A percentile compares a stretch with the other conserved stretches of the same genome.
These are phyloP conservation scores for Astrocystis sublimbata DNA, from an alignment of 495 filamentous ascomycete genomes.

Conservation along the genomic window DNA sequence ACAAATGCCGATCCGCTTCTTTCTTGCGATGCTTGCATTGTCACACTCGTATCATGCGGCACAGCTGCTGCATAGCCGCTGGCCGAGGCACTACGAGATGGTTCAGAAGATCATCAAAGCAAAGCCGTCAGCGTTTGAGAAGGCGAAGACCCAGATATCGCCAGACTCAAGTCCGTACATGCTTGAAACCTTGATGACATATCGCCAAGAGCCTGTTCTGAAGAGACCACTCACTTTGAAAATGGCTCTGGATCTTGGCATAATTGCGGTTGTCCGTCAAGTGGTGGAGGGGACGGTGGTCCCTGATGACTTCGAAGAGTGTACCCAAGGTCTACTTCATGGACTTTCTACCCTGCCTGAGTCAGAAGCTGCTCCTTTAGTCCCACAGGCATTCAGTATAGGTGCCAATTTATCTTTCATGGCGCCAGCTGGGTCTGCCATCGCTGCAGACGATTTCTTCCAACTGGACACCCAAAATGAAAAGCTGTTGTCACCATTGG, in stretches of 20 bases:
- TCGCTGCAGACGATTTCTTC: background rate
- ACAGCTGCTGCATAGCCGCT: background rate
- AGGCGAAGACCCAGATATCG: background rate
- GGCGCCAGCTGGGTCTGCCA: background rate
- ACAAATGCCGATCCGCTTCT: background rate
- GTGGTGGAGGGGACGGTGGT: background rate
- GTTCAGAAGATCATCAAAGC: background rate
- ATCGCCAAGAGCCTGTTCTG: background rate
- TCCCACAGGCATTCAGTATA: background rate
- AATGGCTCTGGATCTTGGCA: background rate
- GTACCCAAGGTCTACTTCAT: background rate
- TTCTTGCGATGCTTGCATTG: background rate
- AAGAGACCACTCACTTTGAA: background rate
- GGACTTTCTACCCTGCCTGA: background rate
- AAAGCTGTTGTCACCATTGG: background rate
- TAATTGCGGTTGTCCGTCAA: background rate
- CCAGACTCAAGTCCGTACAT: background rate
- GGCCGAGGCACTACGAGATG: background rate
- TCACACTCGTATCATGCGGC: background rate
- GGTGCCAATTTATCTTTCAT: background rate
- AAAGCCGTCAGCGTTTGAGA: background rate
- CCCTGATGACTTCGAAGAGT: background rate
- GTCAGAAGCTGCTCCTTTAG: background rate
- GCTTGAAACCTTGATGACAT: background rate
- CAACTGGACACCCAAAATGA: background rate